Evolutionary conservation across 495 filamentous ascomycete genomes (phyloP).

Genomic region (Corynascus novoguineensis): DNA sequence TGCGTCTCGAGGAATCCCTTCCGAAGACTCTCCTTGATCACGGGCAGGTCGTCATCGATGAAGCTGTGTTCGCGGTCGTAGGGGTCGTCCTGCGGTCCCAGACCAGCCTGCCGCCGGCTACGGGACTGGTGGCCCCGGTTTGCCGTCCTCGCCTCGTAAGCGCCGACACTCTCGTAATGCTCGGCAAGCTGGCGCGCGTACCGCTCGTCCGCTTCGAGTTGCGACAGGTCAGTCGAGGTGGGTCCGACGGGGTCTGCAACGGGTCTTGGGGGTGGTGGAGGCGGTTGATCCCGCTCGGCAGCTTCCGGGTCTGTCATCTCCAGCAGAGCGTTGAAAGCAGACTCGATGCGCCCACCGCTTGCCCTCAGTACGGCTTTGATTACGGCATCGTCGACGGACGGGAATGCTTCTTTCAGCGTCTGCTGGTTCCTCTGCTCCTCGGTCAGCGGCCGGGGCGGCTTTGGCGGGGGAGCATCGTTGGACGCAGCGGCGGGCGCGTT

Average conservation of each 20-base stretch:
- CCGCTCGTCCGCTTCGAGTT: slow-evolving; percentile 84
- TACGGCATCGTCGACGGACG: slow-evolving; percentile 70
- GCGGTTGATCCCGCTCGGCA: slow-evolving; percentile 55
- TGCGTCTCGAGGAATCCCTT: slow-evolving; percentile 96
- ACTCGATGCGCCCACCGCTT: slow-evolving; percentile 82
- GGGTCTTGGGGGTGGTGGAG: slow-evolving; percentile 68
- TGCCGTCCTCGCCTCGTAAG: slow-evolving; percentile 48
- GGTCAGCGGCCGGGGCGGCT: slow-evolving; percentile 81
- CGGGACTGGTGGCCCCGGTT: slow-evolving; percentile 32
- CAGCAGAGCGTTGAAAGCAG: slow-evolving; percentile 91
- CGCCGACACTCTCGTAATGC: slow-evolving; percentile 65
- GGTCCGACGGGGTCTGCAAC: slow-evolving; percentile 36
- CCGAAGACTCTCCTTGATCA: slow-evolving; percentile 86
- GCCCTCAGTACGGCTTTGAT: slow-evolving; percentile 84
- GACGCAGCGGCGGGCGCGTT: slow-evolving; percentile 35
- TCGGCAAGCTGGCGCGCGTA: slow-evolving; percentile 92
- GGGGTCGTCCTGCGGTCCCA: slow-evolving; percentile 45
- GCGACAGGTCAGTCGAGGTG: slow-evolving; percentile 59
- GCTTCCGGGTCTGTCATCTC: slow-evolving; percentile 93
- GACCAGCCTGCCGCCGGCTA: slow-evolving; percentile 42
- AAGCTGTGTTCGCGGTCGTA: slow-evolving; percentile 68
- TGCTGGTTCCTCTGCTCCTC: slow-evolving; percentile 77
- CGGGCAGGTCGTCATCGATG: slow-evolving; percentile 91
- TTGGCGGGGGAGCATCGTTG: slow-evolving; percentile 61
- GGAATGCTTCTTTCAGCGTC: slow-evolving; percentile 92